A percentile compares a stretch with the other conserved stretches of the same genome.
Conservation (phyloP, 176 grass and related monocot species). For the Lolium multiflorum region DNA sequence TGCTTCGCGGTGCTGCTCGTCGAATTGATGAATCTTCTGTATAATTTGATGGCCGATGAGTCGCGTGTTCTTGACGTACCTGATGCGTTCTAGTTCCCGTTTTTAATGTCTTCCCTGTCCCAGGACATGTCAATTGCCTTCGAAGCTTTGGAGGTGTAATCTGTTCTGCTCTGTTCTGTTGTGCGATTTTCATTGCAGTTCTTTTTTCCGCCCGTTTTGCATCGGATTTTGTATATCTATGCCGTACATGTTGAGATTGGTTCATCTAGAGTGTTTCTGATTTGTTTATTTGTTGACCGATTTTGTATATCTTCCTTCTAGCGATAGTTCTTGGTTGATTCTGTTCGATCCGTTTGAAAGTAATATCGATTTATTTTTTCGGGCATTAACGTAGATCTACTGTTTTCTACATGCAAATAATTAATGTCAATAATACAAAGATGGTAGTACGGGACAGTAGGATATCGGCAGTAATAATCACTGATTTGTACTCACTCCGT, state of each 20-base stretch:
- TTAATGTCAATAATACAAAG: neutral
- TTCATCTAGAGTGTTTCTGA: neutral
- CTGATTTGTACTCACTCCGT: neutral
- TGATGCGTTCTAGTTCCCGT: neutral
- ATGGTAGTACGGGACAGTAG: neutral
- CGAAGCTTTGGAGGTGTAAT: neutral
- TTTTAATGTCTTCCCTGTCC: neutral
- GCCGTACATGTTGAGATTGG: neutral
- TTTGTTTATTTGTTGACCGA: neutral
- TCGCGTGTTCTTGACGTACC: neutral
- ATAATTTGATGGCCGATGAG: neutral
- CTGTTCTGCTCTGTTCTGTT: neutral
- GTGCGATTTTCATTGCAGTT: neutral
- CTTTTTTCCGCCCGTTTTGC: neutral
- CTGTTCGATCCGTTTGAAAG: neutral
- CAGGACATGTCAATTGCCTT: neutral
- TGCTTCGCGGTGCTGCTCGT: neutral
- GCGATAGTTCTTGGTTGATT: neutral
- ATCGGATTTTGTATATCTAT: neutral
- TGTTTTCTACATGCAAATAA: neutral
- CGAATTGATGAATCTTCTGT: neutral
- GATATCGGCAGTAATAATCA: neutral
- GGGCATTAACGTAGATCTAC: conserved; percentile 27
- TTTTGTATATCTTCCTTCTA: neutral
- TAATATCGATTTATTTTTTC: neutral